A percentile compares a stretch with the other conserved stretches of the same genome.
Evolutionary conservation across 129 eudicot genomes (phyloP).

Genomic region (Lactuca saligna): DNA sequence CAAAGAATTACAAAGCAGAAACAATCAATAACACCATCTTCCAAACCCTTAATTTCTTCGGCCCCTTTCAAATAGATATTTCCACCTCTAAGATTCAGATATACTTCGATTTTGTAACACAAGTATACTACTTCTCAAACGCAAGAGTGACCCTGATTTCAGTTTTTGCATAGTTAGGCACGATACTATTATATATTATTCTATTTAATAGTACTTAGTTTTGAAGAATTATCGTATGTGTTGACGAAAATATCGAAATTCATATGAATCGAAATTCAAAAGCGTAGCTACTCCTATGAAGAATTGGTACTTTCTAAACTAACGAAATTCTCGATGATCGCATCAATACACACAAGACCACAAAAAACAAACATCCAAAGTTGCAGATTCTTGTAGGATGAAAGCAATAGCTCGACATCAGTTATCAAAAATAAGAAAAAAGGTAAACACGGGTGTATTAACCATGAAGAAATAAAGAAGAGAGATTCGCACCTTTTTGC

Average conservation of each 20-base stretch:
- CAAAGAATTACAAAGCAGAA: not conserved
- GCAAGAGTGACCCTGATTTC: not conserved
- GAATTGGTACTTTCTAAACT: not conserved
- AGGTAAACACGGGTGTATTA: slow-evolving; percentile 10
- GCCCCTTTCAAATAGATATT: not conserved
- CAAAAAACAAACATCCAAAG: not conserved
- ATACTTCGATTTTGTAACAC: not conserved
- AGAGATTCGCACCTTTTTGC: slow-evolving; percentile 26
- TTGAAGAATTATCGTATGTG: not conserved
- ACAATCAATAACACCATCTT: not conserved
- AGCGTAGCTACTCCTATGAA: not conserved
- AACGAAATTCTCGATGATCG: slow-evolving; percentile 19
- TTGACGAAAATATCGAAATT: not conserved
- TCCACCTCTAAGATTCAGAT: not conserved
- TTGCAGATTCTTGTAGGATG: not conserved
- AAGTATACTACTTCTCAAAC: slow-evolving; percentile 3
- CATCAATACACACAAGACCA: not conserved
- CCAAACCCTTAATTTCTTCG: not conserved
- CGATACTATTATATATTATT: not conserved
- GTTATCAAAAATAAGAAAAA: not conserved
- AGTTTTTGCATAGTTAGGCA: not conserved
- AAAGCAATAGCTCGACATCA: not conserved
- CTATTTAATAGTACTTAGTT: not conserved
- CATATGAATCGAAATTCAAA: slow-evolving; percentile 15
- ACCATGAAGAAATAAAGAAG: slow-evolving; percentile 15